phyloP scores from a whole-genome alignment of 805 yeast species.

The Kazachstania taianensis region DNA sequence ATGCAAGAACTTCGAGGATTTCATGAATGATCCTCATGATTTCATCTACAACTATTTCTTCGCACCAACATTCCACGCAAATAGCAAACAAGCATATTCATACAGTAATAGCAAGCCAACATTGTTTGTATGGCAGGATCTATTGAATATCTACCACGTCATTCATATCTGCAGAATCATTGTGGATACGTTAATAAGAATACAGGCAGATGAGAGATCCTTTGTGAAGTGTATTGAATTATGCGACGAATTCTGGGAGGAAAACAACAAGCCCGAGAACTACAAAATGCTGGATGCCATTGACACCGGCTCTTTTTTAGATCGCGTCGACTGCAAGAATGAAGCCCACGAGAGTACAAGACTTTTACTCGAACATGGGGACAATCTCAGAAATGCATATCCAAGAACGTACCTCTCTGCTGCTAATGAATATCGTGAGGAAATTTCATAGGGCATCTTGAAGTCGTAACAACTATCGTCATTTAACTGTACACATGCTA shows the following conservation, averaged over 20 bases:
- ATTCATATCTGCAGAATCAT: constrained; percentile 11
- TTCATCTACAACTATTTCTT: constrained; percentile 20
- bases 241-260: constrained; percentile 9
- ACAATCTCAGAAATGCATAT: too few relatives aligned
- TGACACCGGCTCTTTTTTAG: too few relatives aligned
- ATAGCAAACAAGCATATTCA: constrained; percentile 4
- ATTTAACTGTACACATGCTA: too few relatives aligned
- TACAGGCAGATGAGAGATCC: constrained; percentile 10
- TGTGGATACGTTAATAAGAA: constrained; percentile 8
- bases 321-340: too few relatives aligned
- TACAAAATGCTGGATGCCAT: too few relatives aligned
- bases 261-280: too few relatives aligned
- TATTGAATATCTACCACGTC: constrained; percentile 7
- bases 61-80: constrained; percentile 10
- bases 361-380: too few relatives aligned
- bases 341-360: too few relatives aligned
- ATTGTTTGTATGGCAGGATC: constrained; percentile 13
- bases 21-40: constrained; percentile 13
- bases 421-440: too few relatives aligned
- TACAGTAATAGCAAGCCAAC: constrained; percentile 8
- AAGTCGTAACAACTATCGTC: too few relatives aligned
- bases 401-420: too few relatives aligned
- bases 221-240: constrained; percentile 6
- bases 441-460: too few relatives aligned
- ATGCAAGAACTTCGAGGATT: constrained; percentile 34